Evolutionary conservation across 306 rosid genomes (phyloP), one percentile per base, ranked within the genome.

Genomic region (Cicer chorassanicum): DNA sequence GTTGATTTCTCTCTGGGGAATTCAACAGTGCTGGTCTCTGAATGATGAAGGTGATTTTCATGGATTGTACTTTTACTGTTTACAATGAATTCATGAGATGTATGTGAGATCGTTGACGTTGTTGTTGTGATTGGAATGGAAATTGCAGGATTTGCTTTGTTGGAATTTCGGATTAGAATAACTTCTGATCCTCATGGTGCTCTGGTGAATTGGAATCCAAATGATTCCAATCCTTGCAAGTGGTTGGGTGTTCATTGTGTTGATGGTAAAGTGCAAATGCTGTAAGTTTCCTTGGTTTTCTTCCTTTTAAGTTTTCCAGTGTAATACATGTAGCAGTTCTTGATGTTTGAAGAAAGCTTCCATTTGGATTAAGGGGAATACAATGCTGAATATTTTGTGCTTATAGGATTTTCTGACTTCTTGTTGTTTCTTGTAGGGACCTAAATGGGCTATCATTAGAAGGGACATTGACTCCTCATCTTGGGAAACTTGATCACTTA

Each of bases 391-490:
- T 29, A 8, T 40, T 48, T 39, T 62, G n/a, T 66, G 74, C 77
- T 84, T 59, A 60, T 3, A 43, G 50, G 72, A 68, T 42, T 64
- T 72, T 77, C 56, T 75, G 63, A 41, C 43, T 74, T 70, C 53
- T 51, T 62, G 41, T 62, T 78, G 41, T 65, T 72, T 70, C 14
- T 84, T 85, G 82, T 54, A 95, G 99, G 83, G 78, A 87, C 80
- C 82, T 95, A 66, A 83, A 74, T 44, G 82, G 81, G 15, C 82
- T 82, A 78, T 84, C 88, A 69, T 82, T 95, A 88, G 87, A 80
- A 79, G 99, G 99, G 82, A 87, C 91, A 45, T 85, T 95, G 86
- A 80, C 88, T 9, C 98, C 98, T 43, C 90, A 83, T 83, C 89
- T 95, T 70, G 90, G 93, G 78, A 87, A 87, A 80, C 96, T 95